Conservation (phyloP, 768 basidiomycete species). For the Hygrophorus russula region DNA sequence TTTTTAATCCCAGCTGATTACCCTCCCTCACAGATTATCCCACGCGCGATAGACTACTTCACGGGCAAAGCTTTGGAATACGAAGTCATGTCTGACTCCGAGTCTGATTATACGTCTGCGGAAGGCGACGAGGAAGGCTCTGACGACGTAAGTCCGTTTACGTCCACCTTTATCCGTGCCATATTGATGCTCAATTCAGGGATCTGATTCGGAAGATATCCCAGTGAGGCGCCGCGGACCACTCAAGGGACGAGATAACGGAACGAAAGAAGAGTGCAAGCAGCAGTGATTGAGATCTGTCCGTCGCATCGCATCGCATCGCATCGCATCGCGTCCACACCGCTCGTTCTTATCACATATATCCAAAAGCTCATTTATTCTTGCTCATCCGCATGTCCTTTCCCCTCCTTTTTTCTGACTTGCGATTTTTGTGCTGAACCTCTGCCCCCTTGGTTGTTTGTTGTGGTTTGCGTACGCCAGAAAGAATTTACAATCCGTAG, state of each 20-base stretch:
- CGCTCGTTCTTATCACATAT: no score
- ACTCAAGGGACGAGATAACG: conserved; percentile 43
- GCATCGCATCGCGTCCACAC: no score
- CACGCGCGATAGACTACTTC: conserved; percentile 94
- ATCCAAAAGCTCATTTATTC: no score
- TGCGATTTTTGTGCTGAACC: no score
- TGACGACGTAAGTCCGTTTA: conserved; percentile 34
- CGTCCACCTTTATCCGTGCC: not conserved
- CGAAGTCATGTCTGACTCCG: conserved; percentile 45
- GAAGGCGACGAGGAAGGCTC: conserved; percentile 54
- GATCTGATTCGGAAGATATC: conserved; percentile 42
- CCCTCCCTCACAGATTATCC: conserved; percentile 56
- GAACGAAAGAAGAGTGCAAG: conserved; percentile 72
- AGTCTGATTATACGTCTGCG: conserved; percentile 47
- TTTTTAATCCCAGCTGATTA: not conserved
- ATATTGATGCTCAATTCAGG: not conserved
- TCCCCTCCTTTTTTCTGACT: no score
- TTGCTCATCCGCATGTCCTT: no score
- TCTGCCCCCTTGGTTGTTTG: no score
- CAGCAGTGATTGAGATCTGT: conserved; percentile 47
- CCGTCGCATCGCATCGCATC: no score
- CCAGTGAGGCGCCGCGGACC: conserved; percentile 48
- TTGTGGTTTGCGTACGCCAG: no score
- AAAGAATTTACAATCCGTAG: no score
- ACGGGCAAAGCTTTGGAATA: conserved; percentile 92